Base-by-base conservation (phyloP, 2,329 filamentous ascomycete genomes). In the Fusarium compactum region DNA sequence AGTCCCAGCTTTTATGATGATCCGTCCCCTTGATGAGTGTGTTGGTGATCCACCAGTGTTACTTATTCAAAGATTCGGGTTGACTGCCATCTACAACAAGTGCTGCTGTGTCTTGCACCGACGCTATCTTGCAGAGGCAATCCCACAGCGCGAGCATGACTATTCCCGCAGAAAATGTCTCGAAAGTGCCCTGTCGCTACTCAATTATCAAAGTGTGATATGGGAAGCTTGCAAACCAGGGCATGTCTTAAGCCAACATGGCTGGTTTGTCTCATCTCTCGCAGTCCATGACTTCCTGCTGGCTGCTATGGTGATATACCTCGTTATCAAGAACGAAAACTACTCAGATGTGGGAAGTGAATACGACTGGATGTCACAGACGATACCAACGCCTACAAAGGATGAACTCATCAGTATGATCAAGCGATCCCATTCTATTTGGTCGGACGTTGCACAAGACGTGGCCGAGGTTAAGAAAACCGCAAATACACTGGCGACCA, bases 251-350 rank as follows among this genome's bases (percentile, higher is more conserved):
- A 80, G 82, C 65, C 79, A 82, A 30, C 83, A 86, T 40, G 82
- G 83, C 8, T 90, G 87, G 85, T 89, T 90, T 70, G 76, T 89
- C 22, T 85, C 84, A 5, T 86, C 86, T 1, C 78, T 91, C 6
- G 84, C 85, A 14, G 83, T 87, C 54, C 87, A 90, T 53, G 89
- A 91, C 73, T 91, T 88, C 53, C 78, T 91, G 54, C 82, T 91
- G 4, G 88, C 88, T 1, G 84, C 86, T 58, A 88, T 89, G 83
- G 83, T 91, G 16, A 73, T 91, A 6, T 90, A 87, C 65, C 78
- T 91, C 20, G 78, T 85, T 20, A 74, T 85, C 25, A 82, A 84
- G 67, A 84, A 82, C 72, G 79, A 82, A 22, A 76, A 76, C 41
- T 84, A 83, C 62, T 73, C 75, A 38, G 81, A 84, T 10, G 73